These are phyloP conservation scores for Nasturtium officinale DNA, from an alignment of 345 rosid species.

Conservation along the genomic window DNA sequence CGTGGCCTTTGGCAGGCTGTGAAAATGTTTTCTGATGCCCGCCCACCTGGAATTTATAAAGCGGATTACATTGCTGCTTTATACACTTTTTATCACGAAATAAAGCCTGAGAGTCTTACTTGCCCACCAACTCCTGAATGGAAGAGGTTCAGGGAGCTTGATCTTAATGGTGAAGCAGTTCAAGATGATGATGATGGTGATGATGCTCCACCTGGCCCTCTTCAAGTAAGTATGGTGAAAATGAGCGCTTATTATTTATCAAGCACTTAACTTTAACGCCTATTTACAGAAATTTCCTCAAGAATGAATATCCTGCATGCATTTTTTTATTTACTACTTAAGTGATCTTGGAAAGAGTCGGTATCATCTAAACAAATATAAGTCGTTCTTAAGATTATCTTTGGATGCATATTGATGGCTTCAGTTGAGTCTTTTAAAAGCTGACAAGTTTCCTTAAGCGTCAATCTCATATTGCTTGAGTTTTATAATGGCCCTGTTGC, in stretches of 20 bases:
- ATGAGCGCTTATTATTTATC: not conserved
- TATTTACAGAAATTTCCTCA: not conserved
- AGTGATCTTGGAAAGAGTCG: not conserved
- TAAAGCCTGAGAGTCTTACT: conserved; percentile 59
- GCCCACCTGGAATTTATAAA: conserved; percentile 98
- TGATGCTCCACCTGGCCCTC: conserved; percentile 26
- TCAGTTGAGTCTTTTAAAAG: not conserved
- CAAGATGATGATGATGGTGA: conserved; percentile 39
- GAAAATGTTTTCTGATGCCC: conserved; percentile 70
- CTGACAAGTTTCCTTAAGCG: not conserved
- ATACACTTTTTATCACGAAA: conserved; percentile 83
- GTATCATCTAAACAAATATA: not conserved
- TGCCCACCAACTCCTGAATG: conserved; percentile 96
- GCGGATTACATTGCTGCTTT: conserved; percentile 80
- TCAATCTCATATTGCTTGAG: not conserved
- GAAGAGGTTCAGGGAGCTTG: conserved; percentile 85
- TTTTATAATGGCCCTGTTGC: not conserved
- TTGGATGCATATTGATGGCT: conserved; percentile 1
- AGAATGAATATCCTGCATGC: conserved; percentile 8
- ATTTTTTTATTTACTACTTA: not conserved
- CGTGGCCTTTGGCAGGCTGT: conserved; percentile 62
- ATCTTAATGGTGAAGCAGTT: conserved; percentile 87
- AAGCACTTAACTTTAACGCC: not conserved
- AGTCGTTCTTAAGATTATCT: not conserved
- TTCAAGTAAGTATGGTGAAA: conserved; percentile 20